Percentiles rank a stretch among this genome's conserved stretches.
These are phyloP conservation scores for Boletus vermiculosoides DNA, from an alignment of 768 basidiomycete genomes.

Conservation along the genomic window DNA sequence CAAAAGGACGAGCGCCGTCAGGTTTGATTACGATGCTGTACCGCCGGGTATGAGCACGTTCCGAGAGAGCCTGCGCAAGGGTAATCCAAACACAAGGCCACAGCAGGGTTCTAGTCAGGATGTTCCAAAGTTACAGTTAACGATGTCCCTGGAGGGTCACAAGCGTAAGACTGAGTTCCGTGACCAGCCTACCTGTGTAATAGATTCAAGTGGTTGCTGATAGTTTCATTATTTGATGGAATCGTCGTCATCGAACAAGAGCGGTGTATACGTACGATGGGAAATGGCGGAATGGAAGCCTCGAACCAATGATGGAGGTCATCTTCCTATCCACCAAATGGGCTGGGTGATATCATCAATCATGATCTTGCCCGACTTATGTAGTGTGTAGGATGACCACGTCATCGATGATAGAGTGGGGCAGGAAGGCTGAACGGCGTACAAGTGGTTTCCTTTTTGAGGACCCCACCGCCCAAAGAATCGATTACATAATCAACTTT, in stretches of 20 bases:
- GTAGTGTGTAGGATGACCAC: too few relatives aligned
- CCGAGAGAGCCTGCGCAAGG: neutral
- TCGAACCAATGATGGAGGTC: neutral
- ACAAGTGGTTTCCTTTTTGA: neutral
- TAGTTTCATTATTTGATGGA: neutral
- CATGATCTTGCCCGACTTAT: too few relatives aligned
- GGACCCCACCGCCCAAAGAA: neutral
- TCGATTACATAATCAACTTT: neutral
- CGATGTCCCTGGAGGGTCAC: neutral
- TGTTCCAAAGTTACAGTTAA: neutral
- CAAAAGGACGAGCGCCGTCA: neutral
- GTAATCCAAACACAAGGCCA: neutral
- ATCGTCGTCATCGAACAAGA: neutral
- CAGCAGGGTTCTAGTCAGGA: too few relatives aligned
- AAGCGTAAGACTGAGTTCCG: neutral
- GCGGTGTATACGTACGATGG: neutral
- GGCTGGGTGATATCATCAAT: too few relatives aligned
- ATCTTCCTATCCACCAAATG: too few relatives aligned
- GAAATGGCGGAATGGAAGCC: neutral
- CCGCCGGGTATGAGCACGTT: neutral
- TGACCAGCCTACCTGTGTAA: neutral
- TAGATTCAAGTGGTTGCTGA: neutral
- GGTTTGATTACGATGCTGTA: too few relatives aligned
- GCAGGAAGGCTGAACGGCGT: too few relatives aligned
- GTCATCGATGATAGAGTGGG: too few relatives aligned